phyloP scores from a whole-genome alignment of 305 asterid genomes.

The Fraxinus sp. region DNA sequence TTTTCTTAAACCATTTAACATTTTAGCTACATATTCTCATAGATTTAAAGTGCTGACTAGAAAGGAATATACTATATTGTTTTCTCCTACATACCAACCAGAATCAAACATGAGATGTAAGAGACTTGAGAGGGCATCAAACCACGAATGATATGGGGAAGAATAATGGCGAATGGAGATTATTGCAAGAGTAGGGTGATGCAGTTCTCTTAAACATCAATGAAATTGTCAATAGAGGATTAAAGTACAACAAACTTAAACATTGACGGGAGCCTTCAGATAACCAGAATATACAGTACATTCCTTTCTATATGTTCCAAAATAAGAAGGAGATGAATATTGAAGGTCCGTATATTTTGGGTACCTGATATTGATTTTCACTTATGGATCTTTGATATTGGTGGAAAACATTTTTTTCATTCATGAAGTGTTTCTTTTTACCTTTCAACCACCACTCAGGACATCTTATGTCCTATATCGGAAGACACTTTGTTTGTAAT shows the following conservation, averaged over 20 bases:
- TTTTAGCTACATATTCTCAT: neutral
- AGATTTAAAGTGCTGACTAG: neutral
- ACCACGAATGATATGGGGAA: neutral
- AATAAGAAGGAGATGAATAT: neutral
- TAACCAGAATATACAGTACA: neutral
- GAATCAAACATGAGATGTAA: neutral
- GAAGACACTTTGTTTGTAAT: constrained; percentile 1
- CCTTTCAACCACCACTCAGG: neutral
- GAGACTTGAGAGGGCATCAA: neutral
- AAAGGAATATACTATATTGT: neutral
- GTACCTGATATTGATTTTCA: neutral
- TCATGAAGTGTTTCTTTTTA: neutral
- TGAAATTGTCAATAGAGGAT: neutral
- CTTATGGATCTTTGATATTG: neutral
- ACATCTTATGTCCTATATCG: constrained; percentile 15
- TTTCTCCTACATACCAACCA: neutral
- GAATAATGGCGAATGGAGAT: neutral
- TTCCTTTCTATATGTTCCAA: neutral
- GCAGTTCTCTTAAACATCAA: neutral
- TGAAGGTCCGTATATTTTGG: neutral
- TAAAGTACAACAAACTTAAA: neutral
- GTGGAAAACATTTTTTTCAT: neutral
- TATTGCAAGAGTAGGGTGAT: neutral
- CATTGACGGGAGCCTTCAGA: neutral
- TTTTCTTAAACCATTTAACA: neutral